A percentile compares a stretch with the other conserved stretches of the same genome.
phyloP scores from a whole-genome alignment of 139 green algal species.

The Chlamydomonas eustigma region DNA sequence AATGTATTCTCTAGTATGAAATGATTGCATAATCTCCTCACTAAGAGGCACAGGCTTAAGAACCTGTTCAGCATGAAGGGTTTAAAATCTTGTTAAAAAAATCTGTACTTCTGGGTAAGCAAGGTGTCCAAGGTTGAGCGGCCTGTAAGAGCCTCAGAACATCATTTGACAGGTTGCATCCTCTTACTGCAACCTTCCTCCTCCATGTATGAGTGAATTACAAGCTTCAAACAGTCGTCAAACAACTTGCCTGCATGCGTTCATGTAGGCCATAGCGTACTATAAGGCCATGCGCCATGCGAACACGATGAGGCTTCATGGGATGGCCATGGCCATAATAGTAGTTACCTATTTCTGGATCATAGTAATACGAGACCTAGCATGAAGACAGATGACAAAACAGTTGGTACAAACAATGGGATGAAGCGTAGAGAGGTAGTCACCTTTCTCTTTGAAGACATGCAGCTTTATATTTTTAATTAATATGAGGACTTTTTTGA shows the following conservation, averaged over 20 bases:
- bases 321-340: constrained; percentile 90
- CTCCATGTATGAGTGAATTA: too few species aligned
- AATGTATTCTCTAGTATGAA: constrained; percentile 90
- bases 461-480: too few species aligned
- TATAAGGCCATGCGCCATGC: constrained; percentile 89
- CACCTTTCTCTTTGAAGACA: too few species aligned
- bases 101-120: too few species aligned
- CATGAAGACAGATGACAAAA: not conserved
- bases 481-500: too few species aligned
- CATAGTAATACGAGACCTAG: constrained; percentile 92
- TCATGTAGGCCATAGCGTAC: constrained; percentile 85
- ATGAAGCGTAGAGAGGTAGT: too few species aligned
- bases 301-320: constrained; percentile 93
- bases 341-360: constrained; percentile 87
- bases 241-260: constrained; percentile 70
- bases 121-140: too few species aligned
- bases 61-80: constrained; percentile 38
- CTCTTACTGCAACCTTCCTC: too few species aligned
- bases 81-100: too few species aligned
- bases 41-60: constrained; percentile 51
- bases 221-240: not conserved
- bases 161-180: too few species aligned
- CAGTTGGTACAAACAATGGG: too few species aligned
- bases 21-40: constrained; percentile 64
- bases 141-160: too few species aligned